Evolutionary conservation across 1,139 yeast genomes (phyloP), one percentile per base, ranked within the genome.

Genomic region (Diutina neorugosa): DNA sequence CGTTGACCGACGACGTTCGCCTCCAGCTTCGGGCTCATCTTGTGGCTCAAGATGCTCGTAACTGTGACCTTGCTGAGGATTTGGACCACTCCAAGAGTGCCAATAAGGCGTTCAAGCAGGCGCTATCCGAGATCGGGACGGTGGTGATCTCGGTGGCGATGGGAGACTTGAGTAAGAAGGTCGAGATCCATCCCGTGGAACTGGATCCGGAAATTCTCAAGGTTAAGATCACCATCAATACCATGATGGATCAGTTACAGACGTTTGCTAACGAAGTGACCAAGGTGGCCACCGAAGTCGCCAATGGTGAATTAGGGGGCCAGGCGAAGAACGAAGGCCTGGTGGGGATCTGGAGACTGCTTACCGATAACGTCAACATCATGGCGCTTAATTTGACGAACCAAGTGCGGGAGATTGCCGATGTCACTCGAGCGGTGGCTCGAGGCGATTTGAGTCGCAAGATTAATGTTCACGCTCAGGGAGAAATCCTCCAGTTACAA

Each of bases 241-340:
- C 89, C 18, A 86, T 87, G 91, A 86, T 87, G 86, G 91, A 85
- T 65, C 94, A 86, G 66, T 73, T 87, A 56, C 93, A 85, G 63
- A 78, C 87, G 12, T 87, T 87, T 66, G 91, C 94, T 23, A 78
- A 79, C 56, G 95, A 86, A 66, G 94, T 86, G 43, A 85, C 93
- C 37, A 81, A 87, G 57, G 89, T 87, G 19, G 95, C 96, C 48
- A 86, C 91, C 11, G 94, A 87, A 62, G 96, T 87, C 34, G 93
- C 96, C 42, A 87, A 86, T 62, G 96, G 96, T 57, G 87, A 87
- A 57, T 73, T 87, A 52, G 96, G 96, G 59, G 96, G 96, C 41
- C 94, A 86, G 64, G 95, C 93, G 41, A 86, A 84, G 61, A 84
- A 84, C 56, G 86, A 83, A 56, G 91, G 90, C 8, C 82, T 91